These are phyloP conservation scores for Dissophora ornata DNA, from an alignment of 192 early-diverging fungal species.

Conservation along the genomic window DNA sequence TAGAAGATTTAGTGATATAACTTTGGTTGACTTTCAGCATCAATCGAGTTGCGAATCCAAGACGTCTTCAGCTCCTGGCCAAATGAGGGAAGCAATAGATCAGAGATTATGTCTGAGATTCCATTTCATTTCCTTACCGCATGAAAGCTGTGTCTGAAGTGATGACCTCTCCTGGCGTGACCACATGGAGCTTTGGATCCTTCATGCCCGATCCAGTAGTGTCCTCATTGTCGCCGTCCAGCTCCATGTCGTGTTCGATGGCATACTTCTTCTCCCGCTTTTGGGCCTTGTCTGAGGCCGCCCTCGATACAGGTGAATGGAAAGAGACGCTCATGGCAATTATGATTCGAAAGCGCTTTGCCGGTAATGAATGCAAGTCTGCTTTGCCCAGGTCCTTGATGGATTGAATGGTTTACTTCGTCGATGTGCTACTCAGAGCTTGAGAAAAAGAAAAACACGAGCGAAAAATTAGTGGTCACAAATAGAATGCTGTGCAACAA, in stretches of 20 bases:
- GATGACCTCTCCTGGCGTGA: conserved; percentile 84
- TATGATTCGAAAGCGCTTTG: neutral
- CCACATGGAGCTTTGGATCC: conserved; percentile 55
- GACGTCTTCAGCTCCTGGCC: too few relatives aligned
- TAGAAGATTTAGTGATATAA: neutral
- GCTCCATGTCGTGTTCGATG: conserved; percentile 48
- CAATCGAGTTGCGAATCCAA: too few relatives aligned
- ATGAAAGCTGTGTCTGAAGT: conserved; percentile 81
- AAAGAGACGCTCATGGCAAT: conserved; percentile 37
- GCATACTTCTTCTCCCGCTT: conserved; percentile 18
- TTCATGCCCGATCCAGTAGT: neutral
- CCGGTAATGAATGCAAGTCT: neutral
- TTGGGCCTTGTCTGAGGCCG: neutral
- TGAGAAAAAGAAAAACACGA: too few relatives aligned
- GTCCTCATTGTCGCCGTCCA: conserved; percentile 39
- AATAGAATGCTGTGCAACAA: too few relatives aligned
- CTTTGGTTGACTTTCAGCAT: neutral
- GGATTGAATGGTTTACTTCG: too few relatives aligned
- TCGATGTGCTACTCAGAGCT: too few relatives aligned
- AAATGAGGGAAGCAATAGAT: too few relatives aligned
- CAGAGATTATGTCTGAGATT: too few relatives aligned
- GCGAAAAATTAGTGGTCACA: too few relatives aligned
- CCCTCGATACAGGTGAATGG: conserved; percentile 31
- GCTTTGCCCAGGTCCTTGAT: too few relatives aligned
- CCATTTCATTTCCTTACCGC: conserved; percentile 64